A percentile compares a stretch with the other conserved stretches of the same genome.
phyloP scores from a whole-genome alignment of 208 protist species.

The Kentomonas sorsogonicus region DNA sequence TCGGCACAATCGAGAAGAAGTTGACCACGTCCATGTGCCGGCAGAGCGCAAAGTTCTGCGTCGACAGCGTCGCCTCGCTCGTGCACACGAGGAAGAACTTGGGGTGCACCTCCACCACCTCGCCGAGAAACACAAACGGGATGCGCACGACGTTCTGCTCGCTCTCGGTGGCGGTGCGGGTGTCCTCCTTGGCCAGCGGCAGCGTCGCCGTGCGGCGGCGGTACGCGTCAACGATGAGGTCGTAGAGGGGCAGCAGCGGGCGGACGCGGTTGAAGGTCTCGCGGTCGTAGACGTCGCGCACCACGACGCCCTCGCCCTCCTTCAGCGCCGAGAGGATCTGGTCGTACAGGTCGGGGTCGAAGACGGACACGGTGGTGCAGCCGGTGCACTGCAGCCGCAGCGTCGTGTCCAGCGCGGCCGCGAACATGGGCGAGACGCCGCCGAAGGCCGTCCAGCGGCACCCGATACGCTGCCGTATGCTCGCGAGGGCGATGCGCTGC shows the following conservation, averaged over 20 bases:
- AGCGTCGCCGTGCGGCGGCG: not conserved
- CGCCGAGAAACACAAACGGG: slow-evolving; percentile 23
- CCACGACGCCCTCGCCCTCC: slow-evolving; percentile 54
- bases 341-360: slow-evolving; percentile 30
- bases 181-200: not conserved
- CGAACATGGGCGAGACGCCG: slow-evolving; percentile 39
- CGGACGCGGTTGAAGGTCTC: slow-evolving; percentile 22
- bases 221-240: slow-evolving; percentile 3
- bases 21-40: slow-evolving; percentile 27
- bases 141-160: slow-evolving; percentile 2
- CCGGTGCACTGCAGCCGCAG: slow-evolving; percentile 40
- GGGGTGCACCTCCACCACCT: slow-evolving; percentile 40
- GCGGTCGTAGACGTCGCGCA: slow-evolving; percentile 48
- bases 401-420: slow-evolving; percentile 34
- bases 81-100: slow-evolving; percentile 57
- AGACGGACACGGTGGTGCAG: slow-evolving; percentile 46
- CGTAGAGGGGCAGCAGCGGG: slow-evolving; percentile 20
- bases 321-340: slow-evolving; percentile 40
- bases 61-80: slow-evolving; percentile 25
- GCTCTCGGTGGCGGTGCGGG: not conserved
- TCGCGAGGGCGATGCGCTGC: slow-evolving; percentile 27
- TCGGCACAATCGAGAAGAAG: slow-evolving; percentile 10
- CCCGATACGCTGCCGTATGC: slow-evolving; percentile 24
- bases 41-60: not conserved
- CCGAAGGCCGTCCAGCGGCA: slow-evolving; percentile 63